Evolutionary conservation across 768 basidiomycete genomes (phyloP), one percentile per base, ranked within the genome.

Genomic region (Daedalea quercina): DNA sequence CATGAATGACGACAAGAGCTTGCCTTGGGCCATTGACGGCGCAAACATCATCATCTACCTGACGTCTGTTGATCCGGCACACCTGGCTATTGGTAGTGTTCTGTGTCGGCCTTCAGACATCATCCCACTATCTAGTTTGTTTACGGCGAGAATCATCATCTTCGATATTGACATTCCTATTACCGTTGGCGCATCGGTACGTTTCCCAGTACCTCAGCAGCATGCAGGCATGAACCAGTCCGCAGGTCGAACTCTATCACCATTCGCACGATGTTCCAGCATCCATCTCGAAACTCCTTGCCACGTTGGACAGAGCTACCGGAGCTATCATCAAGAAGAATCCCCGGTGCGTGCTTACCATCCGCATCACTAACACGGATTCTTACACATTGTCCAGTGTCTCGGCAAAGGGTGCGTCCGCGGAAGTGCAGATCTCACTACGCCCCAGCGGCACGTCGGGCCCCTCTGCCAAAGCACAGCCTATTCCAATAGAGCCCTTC

Each of bases 221-320:
- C 41, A 26, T 37, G 53, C 17, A 15, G 9, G 1, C 24, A 23
- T 23, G 33, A 53, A 22, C 41, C n/a, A n/a, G 22, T 50, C 33
- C 9, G 4, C 60, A 90, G 91, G 78, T 98, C 43, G 96, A 99
- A 66, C 71, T 99, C 11, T 98, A 92, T 70, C 91, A 96, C 63
- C 94, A 99, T 63, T 94, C 93, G 1, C 79, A 82, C 41, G 92
- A 98, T 65, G 82, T 95, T 2, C 93, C 96, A 9, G 95, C 93
- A 0, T 90, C 86, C 11, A 79, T 96, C 49, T 80, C 83, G 3
- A 91, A 86, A 59, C 75, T 98, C 25, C 67, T 89, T n/a, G 76
- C 86, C 1, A 84, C 80, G 0, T 68, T 94, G 9, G 95, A 98
- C 63, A 81, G 91, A 50, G 69, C 82, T 0, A 81, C 82, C 1